A percentile compares a stretch with the other conserved stretches of the same genome.
phyloP scores from a whole-genome alignment of 495 filamentous ascomycete genomes.

The Xylona heveae region DNA sequence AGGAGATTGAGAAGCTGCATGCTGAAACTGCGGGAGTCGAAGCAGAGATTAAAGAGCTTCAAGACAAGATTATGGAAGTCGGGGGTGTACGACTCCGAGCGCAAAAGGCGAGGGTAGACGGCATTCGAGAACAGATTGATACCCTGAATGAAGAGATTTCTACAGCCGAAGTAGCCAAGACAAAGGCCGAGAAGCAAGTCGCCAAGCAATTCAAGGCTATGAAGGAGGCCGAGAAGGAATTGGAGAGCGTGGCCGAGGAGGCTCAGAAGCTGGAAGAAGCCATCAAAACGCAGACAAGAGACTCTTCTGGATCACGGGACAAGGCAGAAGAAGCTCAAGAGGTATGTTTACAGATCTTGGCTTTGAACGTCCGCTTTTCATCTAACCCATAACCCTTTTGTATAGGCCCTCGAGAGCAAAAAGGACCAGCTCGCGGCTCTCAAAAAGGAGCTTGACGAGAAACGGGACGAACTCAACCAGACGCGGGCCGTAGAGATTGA shows the following conservation, averaged over 20 bases:
- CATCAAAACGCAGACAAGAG: slow-evolving; percentile 48
- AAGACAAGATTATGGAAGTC: slow-evolving; percentile 95
- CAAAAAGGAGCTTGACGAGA: slow-evolving; percentile 73
- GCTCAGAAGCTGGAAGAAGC: slow-evolving; percentile 55
- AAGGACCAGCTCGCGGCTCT: slow-evolving; percentile 57
- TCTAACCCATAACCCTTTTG: slow-evolving; percentile 5
- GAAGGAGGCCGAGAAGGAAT: slow-evolving; percentile 51
- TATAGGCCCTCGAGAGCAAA: slow-evolving; percentile 45
- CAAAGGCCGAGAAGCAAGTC: slow-evolving; percentile 83
- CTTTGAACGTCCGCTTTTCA: too few species aligned
- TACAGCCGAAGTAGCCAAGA: slow-evolving; percentile 60
- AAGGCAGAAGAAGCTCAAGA: slow-evolving; percentile 76
- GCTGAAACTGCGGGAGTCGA: slow-evolving; percentile 69
- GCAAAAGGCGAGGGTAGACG: slow-evolving; percentile 88
- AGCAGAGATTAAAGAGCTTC: slow-evolving; percentile 71
- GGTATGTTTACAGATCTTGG: slow-evolving; percentile 17
- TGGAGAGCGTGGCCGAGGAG: slow-evolving; percentile 46
- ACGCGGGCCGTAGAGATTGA: slow-evolving; percentile 84
- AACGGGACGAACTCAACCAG: slow-evolving; percentile 70
- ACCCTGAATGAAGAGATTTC: slow-evolving; percentile 63
- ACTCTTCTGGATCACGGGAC: slow-evolving; percentile 47
- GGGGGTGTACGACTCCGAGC: slow-evolving; percentile 79
- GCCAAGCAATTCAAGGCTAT: slow-evolving; percentile 68
- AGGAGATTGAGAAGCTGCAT: slow-evolving; percentile 61
- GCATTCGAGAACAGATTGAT: slow-evolving; percentile 66